Percentiles rank a stretch among this genome's conserved stretches.
phyloP scores from a whole-genome alignment of 139 green algal genomes.

The Volvox reticuliferus region DNA sequence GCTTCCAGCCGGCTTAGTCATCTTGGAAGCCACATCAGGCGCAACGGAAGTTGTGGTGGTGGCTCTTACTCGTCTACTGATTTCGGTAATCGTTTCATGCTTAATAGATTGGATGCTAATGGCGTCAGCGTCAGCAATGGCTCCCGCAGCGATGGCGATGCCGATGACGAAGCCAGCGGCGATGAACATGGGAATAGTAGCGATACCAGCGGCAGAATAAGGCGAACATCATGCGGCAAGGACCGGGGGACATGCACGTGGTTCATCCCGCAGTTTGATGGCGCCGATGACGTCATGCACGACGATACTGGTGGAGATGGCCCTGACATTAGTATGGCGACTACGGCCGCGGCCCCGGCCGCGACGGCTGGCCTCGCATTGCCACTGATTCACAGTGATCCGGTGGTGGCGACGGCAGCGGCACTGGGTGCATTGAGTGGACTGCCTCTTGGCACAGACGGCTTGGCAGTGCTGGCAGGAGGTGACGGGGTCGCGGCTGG shows the following conservation, averaged over 20 bases:
- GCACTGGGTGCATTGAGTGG: background rate
- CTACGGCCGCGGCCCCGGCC: background rate
- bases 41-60: background rate
- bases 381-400: background rate
- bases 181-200: background rate
- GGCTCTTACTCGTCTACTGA: background rate
- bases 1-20: too few relatives aligned
- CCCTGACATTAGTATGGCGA: background rate
- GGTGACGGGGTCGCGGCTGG: background rate
- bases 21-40: too few relatives aligned
- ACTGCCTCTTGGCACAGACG: slow-evolving; percentile 8
- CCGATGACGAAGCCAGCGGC: background rate
- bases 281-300: slow-evolving; percentile 18
- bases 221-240: background rate
- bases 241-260: too few relatives aligned
- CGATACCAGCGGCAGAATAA: background rate
- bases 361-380: background rate
- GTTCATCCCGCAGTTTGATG: slow-evolving; percentile 13
- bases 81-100: background rate
- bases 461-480: background rate
- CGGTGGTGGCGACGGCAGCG: background rate
- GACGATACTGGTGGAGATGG: background rate
- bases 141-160: background rate
- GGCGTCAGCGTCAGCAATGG: too few relatives aligned
- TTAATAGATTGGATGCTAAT: background rate